Percentiles rank a stretch among this genome's conserved stretches.
phyloP scores from a whole-genome alignment of 2,329 filamentous ascomycete species.

The Ceratocystis albifundus region DNA sequence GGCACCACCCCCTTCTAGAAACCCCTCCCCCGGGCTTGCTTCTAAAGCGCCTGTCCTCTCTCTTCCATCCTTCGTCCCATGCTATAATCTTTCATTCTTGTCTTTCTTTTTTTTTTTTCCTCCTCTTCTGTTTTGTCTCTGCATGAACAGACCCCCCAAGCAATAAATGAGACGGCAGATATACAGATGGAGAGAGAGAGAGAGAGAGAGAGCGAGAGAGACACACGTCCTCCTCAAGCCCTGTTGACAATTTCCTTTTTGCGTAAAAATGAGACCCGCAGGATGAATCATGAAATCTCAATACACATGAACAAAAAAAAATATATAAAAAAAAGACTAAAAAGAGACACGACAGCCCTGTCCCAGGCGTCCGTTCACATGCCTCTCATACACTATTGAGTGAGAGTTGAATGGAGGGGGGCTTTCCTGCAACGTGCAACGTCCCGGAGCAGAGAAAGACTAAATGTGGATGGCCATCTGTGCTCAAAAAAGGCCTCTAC shows the following conservation, averaged over 20 bases:
- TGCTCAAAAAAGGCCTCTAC: neutral
- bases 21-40: neutral
- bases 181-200: no score
- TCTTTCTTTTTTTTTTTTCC: neutral
- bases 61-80: neutral
- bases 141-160: neutral
- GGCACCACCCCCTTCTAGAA: neutral
- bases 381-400: neutral
- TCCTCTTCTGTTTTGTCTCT: neutral
- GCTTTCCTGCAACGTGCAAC: no score
- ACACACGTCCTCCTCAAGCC: neutral
- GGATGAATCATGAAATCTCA: neutral
- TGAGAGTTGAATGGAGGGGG: no score
- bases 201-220: no score
- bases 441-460: neutral
- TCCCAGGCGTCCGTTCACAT: neutral
- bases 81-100: neutral
- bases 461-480: neutral
- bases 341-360: neutral
- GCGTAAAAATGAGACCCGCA: neutral
- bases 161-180: neutral
- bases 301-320: neutral
- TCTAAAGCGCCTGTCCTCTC: neutral
- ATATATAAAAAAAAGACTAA: no score
- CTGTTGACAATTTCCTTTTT: slow-evolving; percentile 1